Base-by-base conservation (phyloP, 441 rosid genomes). In the Iberis amara region DNA sequence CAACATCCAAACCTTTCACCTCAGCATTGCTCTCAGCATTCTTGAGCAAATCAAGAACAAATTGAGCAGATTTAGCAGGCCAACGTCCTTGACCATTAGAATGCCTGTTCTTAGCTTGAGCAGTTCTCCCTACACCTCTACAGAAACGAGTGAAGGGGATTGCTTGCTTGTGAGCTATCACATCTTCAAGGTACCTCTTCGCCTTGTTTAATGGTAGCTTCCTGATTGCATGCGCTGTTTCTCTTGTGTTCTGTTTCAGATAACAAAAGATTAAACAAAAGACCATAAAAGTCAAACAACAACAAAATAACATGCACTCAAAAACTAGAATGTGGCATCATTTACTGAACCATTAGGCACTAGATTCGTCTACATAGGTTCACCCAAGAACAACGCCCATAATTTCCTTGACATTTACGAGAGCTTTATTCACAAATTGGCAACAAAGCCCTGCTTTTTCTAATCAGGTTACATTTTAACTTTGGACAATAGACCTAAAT, bases 1-100 rank as follows among this genome's bases (percentile, higher is more conserved):
- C 96, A 4, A 89, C 91, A 62, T 89, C 96, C 78, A 89, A 74
- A 11, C 97, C 97, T 38, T 89, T 89, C 47, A 89, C 97, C 73
- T 89, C 95, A 7, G 97, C 94, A 59, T 86, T 89, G 55, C 94
- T 86, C 79, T 86, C 97, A 1, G 94, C 94, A 64, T 83, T 89
- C 85, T 83, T 86, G 42, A 86, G 76, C 68, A 89, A 68, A 68
- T 86, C 95, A 4, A 86, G 76, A 40, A 89, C 78, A 48, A 85
- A 89, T 47, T 65, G 68, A 1, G 94, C 94, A 52, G 97, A 89
- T 52, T 89, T 86, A 0, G 65, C 84, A 0, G 94, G 97, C 95
- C 95, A 89, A 14, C 94, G 86, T 52, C 94, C 96, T 57, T 88
- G 94, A 13, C 96, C 97, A 42, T 89, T 89, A 2, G 95, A 80